Percentiles rank a stretch among this genome's conserved stretches.
These are phyloP conservation scores for Tillandsia leiboldiana DNA, from an alignment of 176 grass and related monocot genomes.

Conservation along the genomic window DNA sequence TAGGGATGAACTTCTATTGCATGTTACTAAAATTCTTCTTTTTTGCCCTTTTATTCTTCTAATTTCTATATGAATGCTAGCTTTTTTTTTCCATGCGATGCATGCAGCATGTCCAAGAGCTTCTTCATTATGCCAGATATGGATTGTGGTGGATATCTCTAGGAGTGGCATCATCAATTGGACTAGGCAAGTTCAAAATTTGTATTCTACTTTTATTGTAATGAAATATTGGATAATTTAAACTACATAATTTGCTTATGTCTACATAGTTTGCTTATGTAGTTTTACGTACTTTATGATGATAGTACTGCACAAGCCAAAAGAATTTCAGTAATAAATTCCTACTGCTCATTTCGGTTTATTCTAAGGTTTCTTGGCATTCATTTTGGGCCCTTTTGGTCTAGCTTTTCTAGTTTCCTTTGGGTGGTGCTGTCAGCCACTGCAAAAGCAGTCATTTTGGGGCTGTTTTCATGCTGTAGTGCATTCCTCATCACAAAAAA, in stretches of 20 bases:
- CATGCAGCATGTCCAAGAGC: slow-evolving; percentile 66
- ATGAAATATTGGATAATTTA: not conserved
- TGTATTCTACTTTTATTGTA: slow-evolving; percentile 6
- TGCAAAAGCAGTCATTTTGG: no score
- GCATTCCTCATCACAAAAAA: no score
- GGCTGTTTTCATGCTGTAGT: no score
- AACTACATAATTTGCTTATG: not conserved
- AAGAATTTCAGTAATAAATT: no score
- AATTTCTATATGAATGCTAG: slow-evolving; percentile 8
- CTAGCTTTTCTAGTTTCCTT: no score
- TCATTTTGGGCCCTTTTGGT: no score
- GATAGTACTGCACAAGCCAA: no score
- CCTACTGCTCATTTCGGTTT: no score
- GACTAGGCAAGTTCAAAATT: slow-evolving; percentile 56
- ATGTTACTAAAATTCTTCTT: no score
- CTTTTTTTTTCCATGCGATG: slow-evolving; percentile 16
- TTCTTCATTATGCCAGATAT: slow-evolving; percentile 64
- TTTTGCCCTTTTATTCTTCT: not conserved
- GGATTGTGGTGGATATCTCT: slow-evolving; percentile 80
- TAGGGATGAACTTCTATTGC: not conserved
- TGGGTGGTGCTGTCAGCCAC: no score
- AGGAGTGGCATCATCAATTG: slow-evolving; percentile 90
- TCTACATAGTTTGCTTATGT: not conserved
- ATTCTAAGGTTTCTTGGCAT: no score
- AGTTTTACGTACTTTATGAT: no score